A percentile compares a stretch with the other conserved stretches of the same genome.
Evolutionary conservation across 2,329 filamentous ascomycete genomes (phyloP).

Genomic region (Colletotrichum chrysophilum): DNA sequence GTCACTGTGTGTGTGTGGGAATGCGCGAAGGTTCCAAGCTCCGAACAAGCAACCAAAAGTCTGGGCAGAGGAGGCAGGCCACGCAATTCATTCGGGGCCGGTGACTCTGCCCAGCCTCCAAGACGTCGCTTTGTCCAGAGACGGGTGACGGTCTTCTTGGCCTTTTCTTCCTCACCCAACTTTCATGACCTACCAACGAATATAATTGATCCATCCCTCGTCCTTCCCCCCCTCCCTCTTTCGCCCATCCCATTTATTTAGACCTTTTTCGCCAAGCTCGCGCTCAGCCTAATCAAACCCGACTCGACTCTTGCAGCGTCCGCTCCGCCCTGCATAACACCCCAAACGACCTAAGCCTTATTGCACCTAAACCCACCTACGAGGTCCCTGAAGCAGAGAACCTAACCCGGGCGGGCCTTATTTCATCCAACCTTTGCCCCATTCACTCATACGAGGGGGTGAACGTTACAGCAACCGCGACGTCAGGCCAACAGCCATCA

Average conservation of each 20-base stretch:
- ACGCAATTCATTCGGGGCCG: conserved; percentile 13
- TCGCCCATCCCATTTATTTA: neutral
- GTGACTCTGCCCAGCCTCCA: conserved; percentile 21
- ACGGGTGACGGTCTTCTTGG: conserved; percentile 7
- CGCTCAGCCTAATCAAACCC: neutral
- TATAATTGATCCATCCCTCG: conserved; percentile 14
- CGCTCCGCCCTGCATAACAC: neutral
- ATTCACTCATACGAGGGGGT: neutral
- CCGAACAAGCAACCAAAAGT: neutral
- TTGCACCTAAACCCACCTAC: neutral
- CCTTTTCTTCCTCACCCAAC: neutral
- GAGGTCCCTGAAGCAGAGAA: neutral
- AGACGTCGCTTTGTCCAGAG: conserved; percentile 8
- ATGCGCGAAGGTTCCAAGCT: neutral
- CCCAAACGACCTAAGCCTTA: neutral
- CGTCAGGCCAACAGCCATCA: conserved; percentile 2
- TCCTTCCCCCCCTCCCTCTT: neutral
- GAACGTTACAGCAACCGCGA: neutral
- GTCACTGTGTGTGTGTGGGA: neutral
- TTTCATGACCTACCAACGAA: neutral
- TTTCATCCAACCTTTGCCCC: neutral
- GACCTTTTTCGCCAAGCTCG: neutral
- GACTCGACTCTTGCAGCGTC: neutral
- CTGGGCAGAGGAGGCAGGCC: conserved; percentile 2
- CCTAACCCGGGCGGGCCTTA: neutral